Evolutionary conservation across 768 basidiomycete species (phyloP), one percentile per base, ranked within the genome.

Genomic region (Rubroboletus pulcherrimus): DNA sequence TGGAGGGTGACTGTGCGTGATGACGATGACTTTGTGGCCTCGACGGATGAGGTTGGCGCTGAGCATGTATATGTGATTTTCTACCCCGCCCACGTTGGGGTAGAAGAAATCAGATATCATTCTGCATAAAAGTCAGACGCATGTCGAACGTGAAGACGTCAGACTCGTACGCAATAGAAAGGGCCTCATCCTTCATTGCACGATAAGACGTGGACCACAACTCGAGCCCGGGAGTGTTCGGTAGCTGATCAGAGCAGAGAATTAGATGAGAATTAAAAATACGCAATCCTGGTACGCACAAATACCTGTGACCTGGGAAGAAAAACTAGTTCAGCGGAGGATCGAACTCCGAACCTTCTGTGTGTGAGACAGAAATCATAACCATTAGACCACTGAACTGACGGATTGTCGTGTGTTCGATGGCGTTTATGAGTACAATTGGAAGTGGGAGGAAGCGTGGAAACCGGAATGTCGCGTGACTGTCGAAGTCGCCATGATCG

Each of bases 41-140:
- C 81, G 81, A 40, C 78, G 77, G 51, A 94, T 83, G 40, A 98
- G 83, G 46, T 88, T 86, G 19, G 89, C 85, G 54, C 87, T 86
- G 45, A 99, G 80, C 83, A 91, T 91, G 73, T 92, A 98, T 37
- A 98, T 95, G 71, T 97, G 93, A 56, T 86, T 95, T 74, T 98
- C 97, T 33, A 99, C 96, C 8, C 97, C 97, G 4, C 97, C 97
- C 3, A 95, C 87, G 55, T 83, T 79, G 1, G 97, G 97, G 66
- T 91, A 85, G 74, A 98, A 99, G 77, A 98, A 99, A 74, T 99
- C 97, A 40, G 87, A 90, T 55, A 98, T 84, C 91, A 98, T 93
- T 43, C 94, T 96, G 59, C 2, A 3, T 0, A 19, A n/a, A 30
- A 7, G 51, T 62, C 38, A 60, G 34, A 15, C 2, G 7, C 17